phyloP scores from a whole-genome alignment of 2,329 filamentous ascomycete species.

The Magnaporthales sp. region DNA sequence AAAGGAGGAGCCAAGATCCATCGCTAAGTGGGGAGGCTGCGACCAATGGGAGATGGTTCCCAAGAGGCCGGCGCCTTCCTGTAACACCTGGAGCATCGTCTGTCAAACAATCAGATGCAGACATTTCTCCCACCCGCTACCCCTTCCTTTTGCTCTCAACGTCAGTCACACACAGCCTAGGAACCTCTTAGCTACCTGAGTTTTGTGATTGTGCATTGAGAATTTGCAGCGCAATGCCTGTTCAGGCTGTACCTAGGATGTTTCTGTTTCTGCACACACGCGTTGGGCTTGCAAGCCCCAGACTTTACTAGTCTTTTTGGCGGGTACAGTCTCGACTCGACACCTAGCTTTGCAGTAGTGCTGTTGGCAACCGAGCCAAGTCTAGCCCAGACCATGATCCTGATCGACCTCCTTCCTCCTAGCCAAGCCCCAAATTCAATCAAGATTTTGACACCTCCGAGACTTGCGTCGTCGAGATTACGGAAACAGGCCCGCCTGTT shows the following conservation, averaged over 20 bases:
- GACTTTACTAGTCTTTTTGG: neutral
- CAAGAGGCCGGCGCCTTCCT: constrained; percentile 23
- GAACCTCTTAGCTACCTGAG: neutral
- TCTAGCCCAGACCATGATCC: neutral
- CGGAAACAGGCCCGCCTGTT: neutral
- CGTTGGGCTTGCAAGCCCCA: neutral
- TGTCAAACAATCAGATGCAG: constrained; percentile 30
- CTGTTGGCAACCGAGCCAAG: neutral
- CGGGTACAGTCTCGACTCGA: neutral
- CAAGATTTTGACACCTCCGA: neutral
- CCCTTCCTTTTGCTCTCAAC: neutral
- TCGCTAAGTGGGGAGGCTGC: constrained; percentile 3
- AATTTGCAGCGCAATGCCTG: neutral
- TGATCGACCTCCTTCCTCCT: neutral
- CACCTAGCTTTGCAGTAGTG: neutral
- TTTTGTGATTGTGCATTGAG: neutral
- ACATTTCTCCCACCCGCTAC: constrained; percentile 5
- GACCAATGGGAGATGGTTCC: constrained; percentile 20
- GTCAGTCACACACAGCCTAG: neutral
- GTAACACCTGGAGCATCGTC: constrained; percentile 30
- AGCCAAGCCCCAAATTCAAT: neutral
- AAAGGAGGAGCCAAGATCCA: neutral
- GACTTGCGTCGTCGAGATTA: neutral
- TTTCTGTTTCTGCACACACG: neutral
- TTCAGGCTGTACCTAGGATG: neutral